A percentile compares a stretch with the other conserved stretches of the same genome.
Conservation (phyloP, 805 yeast species). For the Suhomyces tanzawaensis region DNA sequence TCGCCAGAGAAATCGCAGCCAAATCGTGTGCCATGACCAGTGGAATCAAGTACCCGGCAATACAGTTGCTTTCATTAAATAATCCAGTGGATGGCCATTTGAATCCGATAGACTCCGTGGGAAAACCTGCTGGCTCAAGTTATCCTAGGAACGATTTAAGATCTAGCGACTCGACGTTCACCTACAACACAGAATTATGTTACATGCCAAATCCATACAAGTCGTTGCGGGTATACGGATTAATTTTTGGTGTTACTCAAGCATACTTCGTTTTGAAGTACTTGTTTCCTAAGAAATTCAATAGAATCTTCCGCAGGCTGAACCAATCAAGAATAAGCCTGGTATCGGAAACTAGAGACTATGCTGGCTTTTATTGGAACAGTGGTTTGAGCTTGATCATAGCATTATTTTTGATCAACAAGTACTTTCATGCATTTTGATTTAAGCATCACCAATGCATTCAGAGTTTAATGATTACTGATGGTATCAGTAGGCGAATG, state of each 20-base stretch:
- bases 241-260: constrained; percentile 9
- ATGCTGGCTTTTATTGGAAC: neutral
- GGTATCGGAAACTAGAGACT: neutral
- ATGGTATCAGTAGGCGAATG: too few relatives aligned
- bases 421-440: neutral
- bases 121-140: neutral
- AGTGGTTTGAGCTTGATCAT: neutral
- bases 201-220: constrained; percentile 55
- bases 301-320: neutral
- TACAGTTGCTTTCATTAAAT: constrained; percentile 72
- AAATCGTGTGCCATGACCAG: constrained; percentile 91
- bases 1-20: constrained; percentile 67
- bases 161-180: constrained; percentile 4
- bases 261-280: constrained; percentile 12
- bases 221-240: constrained; percentile 15
- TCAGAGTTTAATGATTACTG: too few relatives aligned
- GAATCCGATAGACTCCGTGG: neutral
- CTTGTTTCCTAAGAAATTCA: constrained; percentile 7
- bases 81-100: constrained; percentile 35
- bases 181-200: constrained; percentile 48
- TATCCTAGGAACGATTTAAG: neutral
- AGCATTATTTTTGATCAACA: neutral
- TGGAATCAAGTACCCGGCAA: constrained; percentile 84
- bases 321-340: neutral
- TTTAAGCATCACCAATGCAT: too few relatives aligned